Evolutionary conservation across 257 asterid genomes (phyloP), one percentile per base, ranked within the genome.

Genomic region (Sherardia arvensis): DNA sequence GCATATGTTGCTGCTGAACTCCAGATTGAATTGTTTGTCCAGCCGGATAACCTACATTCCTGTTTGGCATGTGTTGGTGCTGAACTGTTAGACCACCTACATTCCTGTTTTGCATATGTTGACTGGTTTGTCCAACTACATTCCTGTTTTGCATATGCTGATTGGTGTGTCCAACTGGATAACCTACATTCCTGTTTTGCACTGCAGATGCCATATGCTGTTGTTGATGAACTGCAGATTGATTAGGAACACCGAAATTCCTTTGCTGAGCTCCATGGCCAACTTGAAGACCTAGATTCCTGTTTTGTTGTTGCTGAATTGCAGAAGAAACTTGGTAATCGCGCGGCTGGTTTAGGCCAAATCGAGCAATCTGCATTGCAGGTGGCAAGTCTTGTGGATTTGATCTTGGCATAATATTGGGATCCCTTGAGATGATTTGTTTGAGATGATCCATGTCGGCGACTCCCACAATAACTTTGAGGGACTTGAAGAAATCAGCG

Each of bases 401-500:
- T 72, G 89, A 77, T n/a, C n/a, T n/a, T n/a, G n/a, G n/a, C n/a
- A n/a, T n/a, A n/a, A n/a, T n/a, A n/a, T n/a, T n/a, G n/a, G n/a
- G n/a, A n/a, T n/a, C n/a, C n/a, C n/a, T n/a, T n/a, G n/a, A n/a
- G n/a, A n/a, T n/a, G 5, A 43, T 14, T 15, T 43, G 51, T 3
- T 3, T 7, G 17, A 43, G 1, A 57, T 87, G 64, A 92, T 79
- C 95, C 95, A 84, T 92, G 68, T 85, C 95, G 76, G 84, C 95
- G 76, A 83, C 95, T 55, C 97, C 97, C 1, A 83, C 94, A 20
- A 93, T 80, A 76, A 81, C 80, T 73, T 91, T 85, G 95, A 93
- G 83, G 66, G 70, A 82, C 56, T 83, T 80, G 53, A 84, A 76
- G 79, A 93, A 87, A 53, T 64, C 90, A 55, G 84, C 90, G 80